These are phyloP conservation scores for Teratosphaeria epicoccoides DNA, from an alignment of 2,329 filamentous ascomycete species.

Conservation along the genomic window DNA sequence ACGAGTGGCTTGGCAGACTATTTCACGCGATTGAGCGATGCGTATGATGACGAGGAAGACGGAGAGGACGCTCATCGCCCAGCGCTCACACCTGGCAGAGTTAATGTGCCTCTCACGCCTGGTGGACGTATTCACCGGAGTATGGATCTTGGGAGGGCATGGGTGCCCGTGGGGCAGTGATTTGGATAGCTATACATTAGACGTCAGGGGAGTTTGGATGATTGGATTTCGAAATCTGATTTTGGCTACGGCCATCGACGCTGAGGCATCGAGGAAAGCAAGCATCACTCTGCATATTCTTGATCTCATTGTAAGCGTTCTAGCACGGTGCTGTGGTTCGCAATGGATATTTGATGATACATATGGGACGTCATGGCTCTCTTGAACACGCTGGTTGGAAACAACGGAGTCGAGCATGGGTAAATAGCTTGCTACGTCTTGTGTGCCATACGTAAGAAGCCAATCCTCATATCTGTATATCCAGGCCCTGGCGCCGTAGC, in stretches of 20 bases:
- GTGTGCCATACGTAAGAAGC: too few relatives aligned
- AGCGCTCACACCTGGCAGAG: slow-evolving; percentile 21
- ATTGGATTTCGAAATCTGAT: not conserved
- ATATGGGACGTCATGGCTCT: not conserved
- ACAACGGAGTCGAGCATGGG: too few relatives aligned
- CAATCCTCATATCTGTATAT: too few relatives aligned
- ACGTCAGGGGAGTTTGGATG: not conserved
- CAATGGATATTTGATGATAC: not conserved
- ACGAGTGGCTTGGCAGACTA: slow-evolving; percentile 64
- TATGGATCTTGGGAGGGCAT: slow-evolving; percentile 51
- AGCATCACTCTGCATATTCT: not conserved
- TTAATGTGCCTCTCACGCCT: slow-evolving; percentile 53
- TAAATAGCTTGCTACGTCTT: too few relatives aligned
- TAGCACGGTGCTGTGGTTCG: not conserved
- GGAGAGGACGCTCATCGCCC: slow-evolving; percentile 28
- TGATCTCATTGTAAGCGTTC: not conserved
- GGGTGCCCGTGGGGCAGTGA: slow-evolving; percentile 17
- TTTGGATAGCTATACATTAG: not conserved
- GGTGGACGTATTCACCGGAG: slow-evolving; percentile 52
- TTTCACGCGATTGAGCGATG: slow-evolving; percentile 65
- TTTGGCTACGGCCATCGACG: not conserved
- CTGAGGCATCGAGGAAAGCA: not conserved
- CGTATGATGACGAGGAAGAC: slow-evolving; percentile 51
- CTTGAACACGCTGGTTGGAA: not conserved
- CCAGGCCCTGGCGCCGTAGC: too few relatives aligned